Conservation (phyloP, 306 rosid species). For the Abrus precatorius region DNA sequence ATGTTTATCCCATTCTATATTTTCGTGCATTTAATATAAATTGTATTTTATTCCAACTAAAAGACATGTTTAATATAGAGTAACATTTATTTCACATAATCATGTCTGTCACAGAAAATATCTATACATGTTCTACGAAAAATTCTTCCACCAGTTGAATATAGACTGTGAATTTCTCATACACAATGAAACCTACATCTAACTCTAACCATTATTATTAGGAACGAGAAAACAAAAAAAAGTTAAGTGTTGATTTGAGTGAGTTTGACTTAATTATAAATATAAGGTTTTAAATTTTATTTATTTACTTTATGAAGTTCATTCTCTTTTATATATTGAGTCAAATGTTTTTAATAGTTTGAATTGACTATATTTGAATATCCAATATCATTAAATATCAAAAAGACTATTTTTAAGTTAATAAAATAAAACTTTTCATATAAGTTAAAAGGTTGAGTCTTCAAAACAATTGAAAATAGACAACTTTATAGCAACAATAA, state of each 20-base stretch:
- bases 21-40: background rate
- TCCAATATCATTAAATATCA: background rate
- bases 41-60: background rate
- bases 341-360: background rate
- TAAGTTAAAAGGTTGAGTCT: background rate
- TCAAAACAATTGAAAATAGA: too few species aligned
- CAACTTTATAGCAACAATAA: too few species aligned
- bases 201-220: background rate
- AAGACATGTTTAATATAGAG: background rate
- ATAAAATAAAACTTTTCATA: background rate
- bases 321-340: background rate
- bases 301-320: background rate
- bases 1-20: background rate
- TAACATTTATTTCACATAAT: background rate
- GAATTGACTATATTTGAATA: background rate
- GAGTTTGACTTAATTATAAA: background rate
- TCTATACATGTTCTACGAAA: background rate
- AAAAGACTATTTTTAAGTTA: background rate
- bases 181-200: background rate
- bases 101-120: too few species aligned
- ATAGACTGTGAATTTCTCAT: background rate
- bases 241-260: background rate
- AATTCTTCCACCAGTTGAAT: background rate
- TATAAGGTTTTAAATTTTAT: background rate
- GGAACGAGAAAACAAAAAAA: background rate